Percentiles rank a stretch among this genome's conserved stretches.
Evolutionary conservation across 805 yeast genomes (phyloP).

Genomic region (Wickerhamomyces tratensis): DNA sequence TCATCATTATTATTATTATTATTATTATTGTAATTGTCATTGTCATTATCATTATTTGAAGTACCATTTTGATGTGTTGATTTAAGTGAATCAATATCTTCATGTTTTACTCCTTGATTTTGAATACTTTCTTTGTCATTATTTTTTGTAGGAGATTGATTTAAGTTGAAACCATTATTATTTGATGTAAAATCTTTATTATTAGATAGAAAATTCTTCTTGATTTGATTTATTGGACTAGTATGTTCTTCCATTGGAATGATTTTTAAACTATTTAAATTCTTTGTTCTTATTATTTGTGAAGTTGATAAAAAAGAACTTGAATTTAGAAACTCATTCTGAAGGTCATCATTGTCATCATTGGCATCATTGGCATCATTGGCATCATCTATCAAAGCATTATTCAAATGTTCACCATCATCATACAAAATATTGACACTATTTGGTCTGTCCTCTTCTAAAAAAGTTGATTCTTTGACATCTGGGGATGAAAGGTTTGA

Average conservation of each 20-base stretch:
- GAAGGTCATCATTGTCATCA: constrained; percentile 6
- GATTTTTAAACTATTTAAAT: constrained; percentile 10
- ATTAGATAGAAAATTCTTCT: neutral
- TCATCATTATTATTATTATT: no score
- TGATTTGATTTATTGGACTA: constrained; percentile 10
- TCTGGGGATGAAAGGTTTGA: neutral
- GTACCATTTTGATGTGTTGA: neutral
- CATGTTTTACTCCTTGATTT: neutral
- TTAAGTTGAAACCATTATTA: neutral
- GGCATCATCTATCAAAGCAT: constrained; percentile 1
- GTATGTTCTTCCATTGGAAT: neutral
- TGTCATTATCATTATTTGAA: neutral
- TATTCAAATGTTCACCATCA: neutral
- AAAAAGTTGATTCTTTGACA: neutral
- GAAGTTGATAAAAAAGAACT: constrained; percentile 18
- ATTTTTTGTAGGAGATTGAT: neutral
- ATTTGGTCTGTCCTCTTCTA: neutral
- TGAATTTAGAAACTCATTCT: constrained; percentile 17
- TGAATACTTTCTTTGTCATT: neutral
- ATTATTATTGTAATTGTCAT: no score
- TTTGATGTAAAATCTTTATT: neutral
- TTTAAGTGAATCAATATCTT: neutral
- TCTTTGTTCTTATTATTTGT: constrained; percentile 14
- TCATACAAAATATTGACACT: neutral
- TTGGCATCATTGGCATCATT: constrained; percentile 1